phyloP scores from a whole-genome alignment of 2,329 filamentous ascomycete species.

The Dothidotthia symphoricarpi region DNA sequence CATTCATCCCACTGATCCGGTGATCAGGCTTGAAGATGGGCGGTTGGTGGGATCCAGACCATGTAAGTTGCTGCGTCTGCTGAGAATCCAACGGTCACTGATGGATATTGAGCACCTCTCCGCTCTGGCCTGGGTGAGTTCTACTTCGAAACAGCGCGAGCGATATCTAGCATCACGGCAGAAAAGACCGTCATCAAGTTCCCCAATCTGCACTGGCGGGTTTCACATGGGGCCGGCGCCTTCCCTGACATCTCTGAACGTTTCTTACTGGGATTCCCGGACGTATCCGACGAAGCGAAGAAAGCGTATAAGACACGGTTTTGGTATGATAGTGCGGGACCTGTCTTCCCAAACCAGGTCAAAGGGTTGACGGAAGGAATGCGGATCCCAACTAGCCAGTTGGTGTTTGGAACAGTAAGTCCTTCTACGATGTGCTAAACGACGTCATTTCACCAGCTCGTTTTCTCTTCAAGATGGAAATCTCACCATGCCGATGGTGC shows the following conservation, averaged over 20 bases:
- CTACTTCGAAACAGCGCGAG: constrained; percentile 41
- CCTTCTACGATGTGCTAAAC: no score
- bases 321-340: constrained; percentile 42
- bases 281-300: constrained; percentile 23
- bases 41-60: constrained; percentile 28
- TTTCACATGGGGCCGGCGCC: constrained; percentile 39
- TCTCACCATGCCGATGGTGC: no score
- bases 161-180: constrained; percentile 36
- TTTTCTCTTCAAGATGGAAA: no score
- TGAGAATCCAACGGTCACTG: neutral
- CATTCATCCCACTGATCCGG: constrained; percentile 39
- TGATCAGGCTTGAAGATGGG: constrained; percentile 29
- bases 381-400: constrained; percentile 29
- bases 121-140: constrained; percentile 39
- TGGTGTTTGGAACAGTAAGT: constrained; percentile 41
- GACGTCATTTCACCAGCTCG: no score
- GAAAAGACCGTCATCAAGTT: constrained; percentile 27
- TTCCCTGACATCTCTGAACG: constrained; percentile 39
- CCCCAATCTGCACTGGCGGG: constrained; percentile 34
- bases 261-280: constrained; percentile 35
- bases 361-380: constrained; percentile 36
- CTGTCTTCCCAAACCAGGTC: constrained; percentile 39
- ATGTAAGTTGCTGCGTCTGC: constrained; percentile 21
- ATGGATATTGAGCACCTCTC: constrained; percentile 25
- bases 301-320: constrained; percentile 32